phyloP scores from a whole-genome alignment of 2,329 filamentous ascomycete genomes.

The Neonectria sp. region DNA sequence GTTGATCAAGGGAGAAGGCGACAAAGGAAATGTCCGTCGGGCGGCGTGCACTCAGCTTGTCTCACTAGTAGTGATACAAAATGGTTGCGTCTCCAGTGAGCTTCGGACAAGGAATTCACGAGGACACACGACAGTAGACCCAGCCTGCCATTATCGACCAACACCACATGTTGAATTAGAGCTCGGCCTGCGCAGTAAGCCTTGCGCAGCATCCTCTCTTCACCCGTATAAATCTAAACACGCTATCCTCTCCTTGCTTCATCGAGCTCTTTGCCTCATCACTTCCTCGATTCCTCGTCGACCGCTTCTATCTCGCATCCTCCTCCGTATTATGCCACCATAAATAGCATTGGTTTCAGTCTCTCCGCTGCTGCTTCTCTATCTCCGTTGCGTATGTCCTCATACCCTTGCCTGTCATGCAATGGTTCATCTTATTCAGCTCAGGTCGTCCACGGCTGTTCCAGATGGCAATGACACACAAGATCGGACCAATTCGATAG shows the following conservation, averaged over 20 bases:
- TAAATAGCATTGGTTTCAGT: constrained; percentile 12
- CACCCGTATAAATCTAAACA: constrained; percentile 28
- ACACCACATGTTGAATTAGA: constrained; percentile 5
- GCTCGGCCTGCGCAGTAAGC: constrained; percentile 8
- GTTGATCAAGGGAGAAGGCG: no score
- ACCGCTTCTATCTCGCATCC: constrained; percentile 14
- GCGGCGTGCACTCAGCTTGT: neutral
- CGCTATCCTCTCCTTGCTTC: constrained; percentile 18
- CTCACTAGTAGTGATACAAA: neutral
- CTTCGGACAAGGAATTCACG: neutral
- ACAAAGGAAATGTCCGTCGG: neutral
- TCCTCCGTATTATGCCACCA: constrained; percentile 15
- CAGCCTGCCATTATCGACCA: neutral
- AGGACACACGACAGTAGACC: neutral
- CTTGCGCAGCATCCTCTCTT: constrained; percentile 23
- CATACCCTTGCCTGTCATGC: constrained; percentile 10
- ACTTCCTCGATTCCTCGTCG: constrained; percentile 12
- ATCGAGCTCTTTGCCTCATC: constrained; percentile 24
- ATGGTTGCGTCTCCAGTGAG: neutral
- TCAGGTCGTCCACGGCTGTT: neutral
- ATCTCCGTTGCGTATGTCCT: neutral
- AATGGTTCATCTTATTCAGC: constrained; percentile 1
- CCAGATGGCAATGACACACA: neutral
- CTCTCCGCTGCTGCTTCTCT: neutral
- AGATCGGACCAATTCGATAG: neutral